Evolutionary conservation across 768 basidiomycete species (phyloP).

Genomic region (Candolleomyces aberdarensis): DNA sequence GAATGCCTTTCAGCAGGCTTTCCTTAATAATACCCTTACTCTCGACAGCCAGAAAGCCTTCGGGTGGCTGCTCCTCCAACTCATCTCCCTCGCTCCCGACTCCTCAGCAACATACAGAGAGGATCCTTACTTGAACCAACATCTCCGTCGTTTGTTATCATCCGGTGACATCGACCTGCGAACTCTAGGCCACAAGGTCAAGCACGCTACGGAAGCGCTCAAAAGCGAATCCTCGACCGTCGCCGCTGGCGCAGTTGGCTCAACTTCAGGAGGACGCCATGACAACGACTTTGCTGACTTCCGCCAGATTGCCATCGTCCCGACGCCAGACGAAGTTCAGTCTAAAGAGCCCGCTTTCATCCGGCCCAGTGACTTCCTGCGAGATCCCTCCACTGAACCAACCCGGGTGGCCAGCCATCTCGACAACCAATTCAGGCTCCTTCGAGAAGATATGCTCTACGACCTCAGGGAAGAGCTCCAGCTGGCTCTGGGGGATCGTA

Average conservation of each 20-base stretch:
- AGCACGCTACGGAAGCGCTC: slow-evolving; percentile 22
- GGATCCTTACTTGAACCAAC: slow-evolving; percentile 28
- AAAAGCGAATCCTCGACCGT: neutral
- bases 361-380: slow-evolving; percentile 39
- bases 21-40: slow-evolving; percentile 28
- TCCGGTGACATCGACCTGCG: slow-evolving; percentile 23
- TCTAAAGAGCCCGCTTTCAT: slow-evolving; percentile 47
- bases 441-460: slow-evolving; percentile 44
- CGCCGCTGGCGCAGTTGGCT: slow-evolving; percentile 9
- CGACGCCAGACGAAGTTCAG: slow-evolving; percentile 55
- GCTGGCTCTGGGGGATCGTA: slow-evolving; percentile 35
- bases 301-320: slow-evolving; percentile 57
- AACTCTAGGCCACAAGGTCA: slow-evolving; percentile 35
- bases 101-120: slow-evolving; percentile 34
- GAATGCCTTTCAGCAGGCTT: slow-evolving; percentile 33
- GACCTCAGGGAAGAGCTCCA: slow-evolving; percentile 57
- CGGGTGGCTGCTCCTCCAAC: slow-evolving; percentile 47
- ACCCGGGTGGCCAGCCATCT: slow-evolving; percentile 46
- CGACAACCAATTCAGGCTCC: slow-evolving; percentile 52
- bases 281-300: slow-evolving; percentile 68
- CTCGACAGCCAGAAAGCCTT: slow-evolving; percentile 36
- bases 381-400: slow-evolving; percentile 36
- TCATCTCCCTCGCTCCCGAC: slow-evolving; percentile 38
- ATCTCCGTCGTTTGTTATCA: slow-evolving; percentile 24
- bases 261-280: slow-evolving; percentile 60